phyloP scores from a whole-genome alignment of 2,329 filamentous ascomycete genomes.

The Plenodomus tracheiphilus region DNA sequence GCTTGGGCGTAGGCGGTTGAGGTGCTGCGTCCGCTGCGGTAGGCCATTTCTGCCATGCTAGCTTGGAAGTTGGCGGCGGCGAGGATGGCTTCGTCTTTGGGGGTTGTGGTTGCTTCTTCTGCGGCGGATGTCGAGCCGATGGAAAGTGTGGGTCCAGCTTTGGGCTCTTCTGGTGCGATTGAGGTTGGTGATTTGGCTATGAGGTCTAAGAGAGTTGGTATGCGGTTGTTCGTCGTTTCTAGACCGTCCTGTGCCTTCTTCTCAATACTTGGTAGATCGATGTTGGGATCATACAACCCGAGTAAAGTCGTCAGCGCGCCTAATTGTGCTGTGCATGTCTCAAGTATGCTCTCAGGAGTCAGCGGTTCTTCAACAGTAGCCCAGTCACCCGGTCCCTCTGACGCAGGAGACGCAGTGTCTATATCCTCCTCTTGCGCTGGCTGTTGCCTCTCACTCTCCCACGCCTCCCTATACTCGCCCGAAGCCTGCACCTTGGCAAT shows the following conservation, averaged over 20 bases:
- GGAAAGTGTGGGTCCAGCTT: slow-evolving; percentile 38
- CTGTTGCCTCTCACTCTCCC: slow-evolving; percentile 17
- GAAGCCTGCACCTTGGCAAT: slow-evolving; percentile 36
- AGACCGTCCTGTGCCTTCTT: slow-evolving; percentile 62
- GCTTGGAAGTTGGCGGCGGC: slow-evolving; percentile 61
- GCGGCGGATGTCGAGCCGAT: slow-evolving; percentile 24
- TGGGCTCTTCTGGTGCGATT: slow-evolving; percentile 24
- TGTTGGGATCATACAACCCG: slow-evolving; percentile 52
- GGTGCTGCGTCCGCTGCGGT: slow-evolving; percentile 55
- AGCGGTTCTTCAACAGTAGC: slow-evolving; percentile 69
- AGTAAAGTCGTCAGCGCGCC: slow-evolving; percentile 50
- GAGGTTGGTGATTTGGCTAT: slow-evolving; percentile 30
- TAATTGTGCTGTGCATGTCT: slow-evolving; percentile 68
- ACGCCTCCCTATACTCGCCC: slow-evolving; percentile 24
- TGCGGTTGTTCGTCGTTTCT: slow-evolving; percentile 56
- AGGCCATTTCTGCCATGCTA: slow-evolving; percentile 61
- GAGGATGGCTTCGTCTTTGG: slow-evolving; percentile 57
- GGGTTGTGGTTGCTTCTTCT: slow-evolving; percentile 42
- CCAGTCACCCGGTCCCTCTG: slow-evolving; percentile 60
- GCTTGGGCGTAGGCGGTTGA: slow-evolving; percentile 56
- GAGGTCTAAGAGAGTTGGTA: slow-evolving; percentile 55
- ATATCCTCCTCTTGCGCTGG: slow-evolving; percentile 16
- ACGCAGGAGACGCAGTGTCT: slow-evolving; percentile 29
- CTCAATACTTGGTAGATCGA: slow-evolving; percentile 54
- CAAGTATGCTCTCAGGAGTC: slow-evolving; percentile 66